Percentiles rank a stretch among this genome's conserved stretches.
phyloP scores from a whole-genome alignment of 768 basidiomycete species.

The Tylopilus balloui region DNA sequence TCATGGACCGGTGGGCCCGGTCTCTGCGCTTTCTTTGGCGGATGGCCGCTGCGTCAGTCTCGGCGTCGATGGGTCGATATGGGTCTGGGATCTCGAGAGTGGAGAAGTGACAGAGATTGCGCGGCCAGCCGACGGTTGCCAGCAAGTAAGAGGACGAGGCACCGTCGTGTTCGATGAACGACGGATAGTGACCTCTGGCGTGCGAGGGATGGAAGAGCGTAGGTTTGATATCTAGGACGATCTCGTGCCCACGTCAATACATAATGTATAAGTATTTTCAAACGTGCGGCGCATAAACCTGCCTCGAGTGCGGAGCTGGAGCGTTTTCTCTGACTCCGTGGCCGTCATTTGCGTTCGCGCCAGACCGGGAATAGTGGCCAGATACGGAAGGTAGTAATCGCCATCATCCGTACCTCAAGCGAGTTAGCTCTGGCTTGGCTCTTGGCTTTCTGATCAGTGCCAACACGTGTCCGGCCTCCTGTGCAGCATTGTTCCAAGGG shows the following conservation, averaged over 20 bases:
- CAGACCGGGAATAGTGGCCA: neutral
- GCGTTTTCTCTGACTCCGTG: neutral
- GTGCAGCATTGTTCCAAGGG: neutral
- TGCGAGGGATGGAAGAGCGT: constrained; percentile 31
- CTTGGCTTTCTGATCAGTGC: constrained; percentile 9
- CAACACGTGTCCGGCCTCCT: neutral
- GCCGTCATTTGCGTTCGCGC: neutral
- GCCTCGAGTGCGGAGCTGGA: too few relatives aligned
- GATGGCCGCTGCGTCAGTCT: constrained; percentile 82
- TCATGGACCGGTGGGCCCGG: constrained; percentile 63
- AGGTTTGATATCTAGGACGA: constrained; percentile 32
- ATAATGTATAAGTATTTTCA: neutral
- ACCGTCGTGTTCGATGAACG: constrained; percentile 71
- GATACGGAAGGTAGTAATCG: constrained; percentile 17
- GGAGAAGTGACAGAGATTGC: constrained; percentile 37
- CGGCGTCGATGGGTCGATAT: constrained; percentile 65
- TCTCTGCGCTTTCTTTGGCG: constrained; percentile 64
- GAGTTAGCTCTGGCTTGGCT: constrained; percentile 7
- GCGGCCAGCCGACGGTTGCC: constrained; percentile 33
- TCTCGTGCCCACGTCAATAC: neutral
- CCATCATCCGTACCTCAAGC: neutral
- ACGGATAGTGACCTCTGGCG: constrained; percentile 51
- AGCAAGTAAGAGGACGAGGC: constrained; percentile 27
- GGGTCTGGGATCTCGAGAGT: constrained; percentile 84
- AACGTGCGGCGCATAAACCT: neutral